Conservation (phyloP, 2,329 filamentous ascomycete species). For the Erysiphe pulchra region DNA sequence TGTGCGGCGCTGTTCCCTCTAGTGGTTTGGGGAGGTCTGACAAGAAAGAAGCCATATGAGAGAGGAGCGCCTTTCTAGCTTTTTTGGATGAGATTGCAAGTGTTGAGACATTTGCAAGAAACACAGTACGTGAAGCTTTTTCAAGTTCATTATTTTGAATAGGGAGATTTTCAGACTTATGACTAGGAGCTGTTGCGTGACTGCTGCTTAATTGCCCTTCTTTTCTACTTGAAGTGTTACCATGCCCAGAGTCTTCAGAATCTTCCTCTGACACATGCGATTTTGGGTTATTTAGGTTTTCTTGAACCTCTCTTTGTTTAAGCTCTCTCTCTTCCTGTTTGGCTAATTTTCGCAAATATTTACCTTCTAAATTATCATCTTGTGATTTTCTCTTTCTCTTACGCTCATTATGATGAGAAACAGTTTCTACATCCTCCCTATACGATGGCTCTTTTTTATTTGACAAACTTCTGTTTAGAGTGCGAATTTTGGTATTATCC, state of each 20-base stretch:
- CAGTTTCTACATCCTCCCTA: no score
- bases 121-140: constrained; percentile 73
- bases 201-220: constrained; percentile 10
- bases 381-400: constrained; percentile 40
- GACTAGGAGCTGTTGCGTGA: constrained; percentile 18
- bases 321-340: constrained; percentile 31
- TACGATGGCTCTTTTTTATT: constrained; percentile 1
- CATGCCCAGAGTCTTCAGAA: constrained; percentile 8
- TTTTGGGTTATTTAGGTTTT: constrained; percentile 26
- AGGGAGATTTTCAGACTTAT: constrained; percentile 28
- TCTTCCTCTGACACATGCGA: constrained; percentile 14
- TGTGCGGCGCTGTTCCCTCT: constrained; percentile 28
- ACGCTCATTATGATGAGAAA: constrained; percentile 12
- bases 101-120: constrained; percentile 73
- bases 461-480: background rate
- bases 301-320: constrained; percentile 17
- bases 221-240: constrained; percentile 7
- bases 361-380: constrained; percentile 41
- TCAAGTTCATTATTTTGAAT: constrained; percentile 41
- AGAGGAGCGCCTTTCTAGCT: constrained; percentile 50
- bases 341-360: constrained; percentile 40
- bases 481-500: background rate
- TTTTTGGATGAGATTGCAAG: constrained; percentile 61
- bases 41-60: constrained; percentile 57
- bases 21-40: constrained; percentile 22